Evolutionary conservation across 148 eudicot species (phyloP).

Genomic region (Camellia japonica): DNA sequence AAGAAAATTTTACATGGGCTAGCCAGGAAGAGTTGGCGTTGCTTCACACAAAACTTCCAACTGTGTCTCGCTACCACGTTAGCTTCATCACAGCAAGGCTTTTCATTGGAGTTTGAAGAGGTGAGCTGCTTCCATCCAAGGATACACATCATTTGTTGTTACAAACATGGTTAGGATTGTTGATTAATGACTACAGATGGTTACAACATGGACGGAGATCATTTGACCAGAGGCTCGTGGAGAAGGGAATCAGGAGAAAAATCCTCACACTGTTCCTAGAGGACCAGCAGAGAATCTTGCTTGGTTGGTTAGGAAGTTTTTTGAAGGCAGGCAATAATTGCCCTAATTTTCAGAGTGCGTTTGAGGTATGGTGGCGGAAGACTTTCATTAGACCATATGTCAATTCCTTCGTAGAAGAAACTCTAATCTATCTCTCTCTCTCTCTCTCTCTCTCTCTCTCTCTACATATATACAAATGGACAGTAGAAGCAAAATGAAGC

Average conservation of each 20-base stretch:
- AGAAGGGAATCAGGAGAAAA: conserved; percentile 90
- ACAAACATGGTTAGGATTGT: conserved; percentile 78
- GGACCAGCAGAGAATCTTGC: conserved; percentile 82
- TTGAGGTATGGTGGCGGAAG: conserved; percentile 99
- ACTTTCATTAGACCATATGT: conserved; percentile 72
- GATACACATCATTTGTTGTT: conserved; percentile 63
- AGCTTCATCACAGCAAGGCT: conserved; percentile 76
- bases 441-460: too few relatives aligned
- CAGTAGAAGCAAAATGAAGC: too few relatives aligned
- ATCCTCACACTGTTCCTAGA: conserved; percentile 82
- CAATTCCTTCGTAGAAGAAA: neutral
- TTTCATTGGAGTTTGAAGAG: conserved; percentile 86
- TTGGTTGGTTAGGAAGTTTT: conserved; percentile 76
- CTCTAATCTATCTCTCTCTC: too few relatives aligned
- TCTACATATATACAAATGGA: too few relatives aligned
- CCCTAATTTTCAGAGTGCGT: conserved; percentile 87
- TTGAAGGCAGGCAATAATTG: conserved; percentile 74
- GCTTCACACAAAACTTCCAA: conserved; percentile 57
- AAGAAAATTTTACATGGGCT: conserved; percentile 46
- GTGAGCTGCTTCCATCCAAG: conserved; percentile 79
- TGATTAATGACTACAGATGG: conserved; percentile 85
- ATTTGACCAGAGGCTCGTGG: conserved; percentile 79
- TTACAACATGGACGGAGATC: conserved; percentile 76
- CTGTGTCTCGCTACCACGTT: conserved; percentile 53
- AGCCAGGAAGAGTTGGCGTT: conserved; percentile 69